These are phyloP conservation scores for Wickerhamomyces subpelliculosus DNA, from an alignment of 805 yeast genomes.

Conservation along the genomic window DNA sequence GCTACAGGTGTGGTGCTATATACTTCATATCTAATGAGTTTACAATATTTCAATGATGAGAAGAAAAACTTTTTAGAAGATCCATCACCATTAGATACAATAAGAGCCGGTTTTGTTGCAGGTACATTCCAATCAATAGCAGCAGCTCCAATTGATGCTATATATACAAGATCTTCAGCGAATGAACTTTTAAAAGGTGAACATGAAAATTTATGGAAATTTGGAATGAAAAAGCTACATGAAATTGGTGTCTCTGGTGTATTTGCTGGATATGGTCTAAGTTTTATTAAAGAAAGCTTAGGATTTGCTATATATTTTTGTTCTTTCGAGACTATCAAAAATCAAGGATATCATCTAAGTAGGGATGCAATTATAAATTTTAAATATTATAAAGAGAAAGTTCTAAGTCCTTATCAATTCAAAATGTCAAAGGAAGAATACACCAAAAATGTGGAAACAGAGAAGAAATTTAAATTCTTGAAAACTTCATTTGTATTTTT, in stretches of 20 bases:
- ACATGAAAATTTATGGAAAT: constrained; percentile 70
- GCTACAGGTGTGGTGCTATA: constrained; percentile 84
- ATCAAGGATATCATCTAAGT: constrained; percentile 49
- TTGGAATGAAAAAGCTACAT: constrained; percentile 58
- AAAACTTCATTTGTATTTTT: constrained; percentile 63
- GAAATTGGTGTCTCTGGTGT: constrained; percentile 80
- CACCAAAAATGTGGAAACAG: constrained; percentile 20
- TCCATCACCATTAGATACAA: constrained; percentile 42
- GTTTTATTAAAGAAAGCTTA: constrained; percentile 67
- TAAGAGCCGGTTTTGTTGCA: constrained; percentile 78
- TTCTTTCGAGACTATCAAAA: constrained; percentile 73
- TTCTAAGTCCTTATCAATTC: constrained; percentile 20
- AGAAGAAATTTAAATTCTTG: constrained; percentile 35
- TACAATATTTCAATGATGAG: constrained; percentile 30
- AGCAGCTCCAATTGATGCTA: constrained; percentile 92
- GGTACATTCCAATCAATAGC: constrained; percentile 85
- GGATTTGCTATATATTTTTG: constrained; percentile 84
- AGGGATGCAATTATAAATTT: constrained; percentile 37
- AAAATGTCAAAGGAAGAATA: constrained; percentile 15
- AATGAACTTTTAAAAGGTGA: constrained; percentile 64
- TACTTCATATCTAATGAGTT: constrained; percentile 63
- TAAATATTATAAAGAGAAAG: constrained; percentile 31
- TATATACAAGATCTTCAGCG: constrained; percentile 73
- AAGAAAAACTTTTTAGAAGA: constrained; percentile 16
- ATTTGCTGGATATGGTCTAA: constrained; percentile 82